Conservation (phyloP, 2,329 filamentous ascomycete genomes). For the Onygenales sp. region DNA sequence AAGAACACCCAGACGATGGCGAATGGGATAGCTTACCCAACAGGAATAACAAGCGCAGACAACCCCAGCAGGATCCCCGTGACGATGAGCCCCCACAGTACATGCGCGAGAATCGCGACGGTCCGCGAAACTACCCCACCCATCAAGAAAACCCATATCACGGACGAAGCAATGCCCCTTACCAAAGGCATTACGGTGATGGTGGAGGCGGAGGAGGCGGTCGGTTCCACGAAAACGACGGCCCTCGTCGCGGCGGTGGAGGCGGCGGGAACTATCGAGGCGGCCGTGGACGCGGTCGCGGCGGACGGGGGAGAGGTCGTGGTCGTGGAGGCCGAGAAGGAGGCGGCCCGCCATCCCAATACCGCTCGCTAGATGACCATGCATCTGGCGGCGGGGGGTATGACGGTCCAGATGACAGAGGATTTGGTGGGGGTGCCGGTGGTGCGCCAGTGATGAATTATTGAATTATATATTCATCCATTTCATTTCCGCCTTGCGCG, state of each 20-base stretch:
- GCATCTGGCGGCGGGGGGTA: constrained; percentile 14
- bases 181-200: neutral
- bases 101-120: constrained; percentile 23
- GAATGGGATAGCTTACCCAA: constrained; percentile 57
- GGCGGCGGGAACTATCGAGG: constrained; percentile 13
- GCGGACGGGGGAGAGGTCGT: constrained; percentile 28
- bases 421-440: constrained; percentile 16
- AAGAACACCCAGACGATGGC: constrained; percentile 52
- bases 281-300: constrained; percentile 28
- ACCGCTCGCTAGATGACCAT: constrained; percentile 59
- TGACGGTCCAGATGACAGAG: constrained; percentile 24
- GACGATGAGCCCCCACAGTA: constrained; percentile 40
- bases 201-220: constrained; percentile 22
- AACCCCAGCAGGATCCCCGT: constrained; percentile 43
- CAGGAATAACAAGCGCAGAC: constrained; percentile 41
- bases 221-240: constrained; percentile 34
- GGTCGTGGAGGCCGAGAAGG: constrained; percentile 29
- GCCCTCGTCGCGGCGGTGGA: constrained; percentile 17
- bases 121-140: constrained; percentile 20
- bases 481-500: neutral
- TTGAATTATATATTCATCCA: constrained; percentile 9
- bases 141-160: constrained; percentile 11
- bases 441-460: constrained; percentile 29
- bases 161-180: neutral
- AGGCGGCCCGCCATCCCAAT: constrained; percentile 43